Evolutionary conservation across 2,329 filamentous ascomycete genomes (phyloP).

Genomic region (Colletotrichum zoysiae): DNA sequence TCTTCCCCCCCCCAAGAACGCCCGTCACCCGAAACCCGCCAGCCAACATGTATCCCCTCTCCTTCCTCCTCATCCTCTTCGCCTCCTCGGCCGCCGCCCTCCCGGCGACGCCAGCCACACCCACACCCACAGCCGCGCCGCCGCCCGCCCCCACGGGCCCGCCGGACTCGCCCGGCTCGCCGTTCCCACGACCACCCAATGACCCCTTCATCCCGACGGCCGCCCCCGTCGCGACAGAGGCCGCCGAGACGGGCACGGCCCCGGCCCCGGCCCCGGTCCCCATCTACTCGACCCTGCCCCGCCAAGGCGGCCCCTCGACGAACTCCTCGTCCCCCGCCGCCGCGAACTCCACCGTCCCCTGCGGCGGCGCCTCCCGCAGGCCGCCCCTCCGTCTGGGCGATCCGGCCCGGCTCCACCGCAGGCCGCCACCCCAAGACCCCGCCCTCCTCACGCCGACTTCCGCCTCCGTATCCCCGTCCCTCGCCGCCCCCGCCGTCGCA

Average conservation of each 20-base stretch:
- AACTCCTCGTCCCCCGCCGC: conserved; percentile 27
- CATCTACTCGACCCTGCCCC: conserved; percentile 27
- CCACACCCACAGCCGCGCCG: conserved; percentile 17
- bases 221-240: conserved; percentile 4
- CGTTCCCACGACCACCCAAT: not conserved
- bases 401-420: conserved; percentile 33
- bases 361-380: conserved; percentile 19
- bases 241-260: not conserved
- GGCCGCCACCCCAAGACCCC: not conserved
- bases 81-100: conserved; percentile 20
- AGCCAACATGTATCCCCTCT: conserved; percentile 19
- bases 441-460: not conserved
- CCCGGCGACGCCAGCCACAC: conserved; percentile 31
- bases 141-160: conserved; percentile 1
- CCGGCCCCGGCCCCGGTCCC: conserved; percentile 24
- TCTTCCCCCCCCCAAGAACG: not conserved
- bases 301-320: not conserved
- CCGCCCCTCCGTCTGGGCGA: conserved; percentile 28
- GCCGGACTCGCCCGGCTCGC: not conserved
- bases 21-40: too few relatives aligned
- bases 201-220: conserved; percentile 24
- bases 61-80: conserved; percentile 29
- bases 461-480: not conserved
- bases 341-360: conserved; percentile 19
- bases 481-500: not conserved